phyloP scores from a whole-genome alignment of 345 rosid species.

The Aquilaria sinensis region DNA sequence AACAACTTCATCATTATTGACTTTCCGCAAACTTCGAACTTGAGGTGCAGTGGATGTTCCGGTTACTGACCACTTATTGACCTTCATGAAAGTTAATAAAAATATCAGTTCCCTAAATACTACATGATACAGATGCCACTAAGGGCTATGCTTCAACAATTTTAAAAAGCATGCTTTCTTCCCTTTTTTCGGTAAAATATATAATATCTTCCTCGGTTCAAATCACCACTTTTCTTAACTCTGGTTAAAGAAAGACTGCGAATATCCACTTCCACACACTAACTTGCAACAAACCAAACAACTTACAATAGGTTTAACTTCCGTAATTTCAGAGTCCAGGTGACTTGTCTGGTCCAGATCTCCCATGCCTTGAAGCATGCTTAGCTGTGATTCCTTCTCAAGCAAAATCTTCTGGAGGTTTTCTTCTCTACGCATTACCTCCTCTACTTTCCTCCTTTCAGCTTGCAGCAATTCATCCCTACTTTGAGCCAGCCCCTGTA shows the following conservation, averaged over 20 bases:
- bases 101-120: neutral
- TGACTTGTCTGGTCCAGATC: constrained; percentile 31
- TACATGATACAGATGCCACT: neutral
- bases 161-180: neutral
- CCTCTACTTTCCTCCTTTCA: constrained; percentile 69
- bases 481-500: constrained; percentile 45
- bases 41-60: constrained; percentile 60
- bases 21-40: constrained; percentile 84
- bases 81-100: constrained; percentile 31
- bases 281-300: constrained; percentile 7
- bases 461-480: constrained; percentile 56
- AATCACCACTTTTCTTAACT: neutral
- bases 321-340: constrained; percentile 54
- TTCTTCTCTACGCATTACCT: constrained; percentile 54
- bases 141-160: neutral
- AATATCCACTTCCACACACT: neutral
- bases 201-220: neutral
- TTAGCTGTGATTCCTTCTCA: constrained; percentile 58
- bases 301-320: constrained; percentile 94
- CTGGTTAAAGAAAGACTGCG: neutral
- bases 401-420: constrained; percentile 54
- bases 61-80: constrained; percentile 60
- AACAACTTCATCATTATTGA: constrained; percentile 83
- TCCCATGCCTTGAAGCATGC: constrained; percentile 42
- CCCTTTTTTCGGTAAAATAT: neutral